Conservation (phyloP, 1,284 basidiomycete species). For the Rhodotorula sp. region DNA sequence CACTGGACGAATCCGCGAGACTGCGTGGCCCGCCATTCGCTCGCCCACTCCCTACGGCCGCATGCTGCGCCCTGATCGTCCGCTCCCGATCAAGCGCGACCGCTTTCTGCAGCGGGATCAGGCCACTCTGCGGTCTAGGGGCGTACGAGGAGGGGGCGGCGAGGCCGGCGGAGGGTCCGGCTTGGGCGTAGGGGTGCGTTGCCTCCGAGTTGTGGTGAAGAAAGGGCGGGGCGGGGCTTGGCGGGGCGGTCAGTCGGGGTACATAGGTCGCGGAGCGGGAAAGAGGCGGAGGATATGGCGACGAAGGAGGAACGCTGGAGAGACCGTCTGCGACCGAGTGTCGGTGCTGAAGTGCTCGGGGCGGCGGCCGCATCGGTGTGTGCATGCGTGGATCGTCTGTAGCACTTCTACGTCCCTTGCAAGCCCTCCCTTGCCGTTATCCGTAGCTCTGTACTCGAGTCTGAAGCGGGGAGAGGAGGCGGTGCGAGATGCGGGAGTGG, state of each 20-base stretch:
- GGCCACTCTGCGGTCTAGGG: too few relatives aligned
- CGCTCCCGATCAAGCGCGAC: not conserved
- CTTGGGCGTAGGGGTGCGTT: not conserved
- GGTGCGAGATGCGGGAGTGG: not conserved
- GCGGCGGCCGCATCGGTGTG: not conserved
- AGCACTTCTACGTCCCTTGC: not conserved
- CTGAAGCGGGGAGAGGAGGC: not conserved
- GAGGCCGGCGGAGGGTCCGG: not conserved
- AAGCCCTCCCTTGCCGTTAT: too few relatives aligned
- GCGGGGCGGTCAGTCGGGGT: not conserved
- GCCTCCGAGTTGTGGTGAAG: slow-evolving; percentile 1
- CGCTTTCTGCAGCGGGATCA: slow-evolving; percentile 1
- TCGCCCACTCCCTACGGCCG: not conserved
- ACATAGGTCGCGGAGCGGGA: not conserved
- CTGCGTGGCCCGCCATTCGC: not conserved
- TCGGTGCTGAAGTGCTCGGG: not conserved
- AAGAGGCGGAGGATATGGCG: not conserved
- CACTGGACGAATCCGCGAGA: too few relatives aligned
- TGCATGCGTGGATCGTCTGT: not conserved
- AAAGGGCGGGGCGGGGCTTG: not conserved
- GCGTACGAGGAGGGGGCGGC: too few relatives aligned
- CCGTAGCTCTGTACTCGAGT: too few relatives aligned
- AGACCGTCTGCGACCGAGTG: not conserved
- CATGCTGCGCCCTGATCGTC: not conserved
- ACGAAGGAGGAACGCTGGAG: not conserved